phyloP scores from a whole-genome alignment of 2,329 filamentous ascomycete species.

The Penicillium sp. region DNA sequence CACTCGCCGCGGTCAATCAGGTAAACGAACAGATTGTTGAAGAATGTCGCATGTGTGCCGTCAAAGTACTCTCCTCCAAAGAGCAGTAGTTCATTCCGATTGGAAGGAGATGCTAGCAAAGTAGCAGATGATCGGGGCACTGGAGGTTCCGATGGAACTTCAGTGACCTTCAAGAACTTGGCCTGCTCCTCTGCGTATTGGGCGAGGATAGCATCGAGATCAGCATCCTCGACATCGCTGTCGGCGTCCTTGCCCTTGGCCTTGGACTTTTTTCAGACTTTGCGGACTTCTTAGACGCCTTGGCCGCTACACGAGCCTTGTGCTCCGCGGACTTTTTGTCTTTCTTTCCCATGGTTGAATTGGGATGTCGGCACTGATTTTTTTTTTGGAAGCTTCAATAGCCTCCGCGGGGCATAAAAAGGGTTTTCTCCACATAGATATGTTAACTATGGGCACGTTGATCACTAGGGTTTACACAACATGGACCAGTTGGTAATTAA shows the following conservation, averaged over 20 bases:
- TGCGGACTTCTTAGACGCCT: constrained; percentile 77
- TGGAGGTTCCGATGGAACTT: constrained; percentile 67
- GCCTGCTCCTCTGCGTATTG: constrained; percentile 92
- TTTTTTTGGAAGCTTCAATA: constrained; percentile 8
- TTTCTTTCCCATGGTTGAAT: constrained; percentile 46
- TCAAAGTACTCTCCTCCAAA: constrained; percentile 97
- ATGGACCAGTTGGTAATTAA: not conserved
- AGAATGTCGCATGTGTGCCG: constrained; percentile 71
- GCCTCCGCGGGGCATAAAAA: constrained; percentile 21
- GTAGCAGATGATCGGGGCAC: constrained; percentile 73
- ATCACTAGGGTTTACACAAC: not conserved
- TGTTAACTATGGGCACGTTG: not conserved
- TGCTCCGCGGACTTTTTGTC: constrained; percentile 55
- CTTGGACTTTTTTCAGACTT: constrained; percentile 72
- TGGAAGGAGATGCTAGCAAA: constrained; percentile 76
- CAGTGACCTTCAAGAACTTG: constrained; percentile 88
- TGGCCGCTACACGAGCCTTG: constrained; percentile 57
- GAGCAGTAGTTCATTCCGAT: constrained; percentile 79
- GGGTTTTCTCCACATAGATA: constrained; percentile 18
- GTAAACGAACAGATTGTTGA: constrained; percentile 62
- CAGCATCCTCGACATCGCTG: constrained; percentile 85
- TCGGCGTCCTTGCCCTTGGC: constrained; percentile 63
- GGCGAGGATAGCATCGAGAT: constrained; percentile 86
- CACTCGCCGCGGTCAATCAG: constrained; percentile 82
- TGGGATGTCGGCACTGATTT: constrained; percentile 5